Base-by-base conservation (phyloP, 805 yeast genomes). In the Teunomyces cretensis region DNA sequence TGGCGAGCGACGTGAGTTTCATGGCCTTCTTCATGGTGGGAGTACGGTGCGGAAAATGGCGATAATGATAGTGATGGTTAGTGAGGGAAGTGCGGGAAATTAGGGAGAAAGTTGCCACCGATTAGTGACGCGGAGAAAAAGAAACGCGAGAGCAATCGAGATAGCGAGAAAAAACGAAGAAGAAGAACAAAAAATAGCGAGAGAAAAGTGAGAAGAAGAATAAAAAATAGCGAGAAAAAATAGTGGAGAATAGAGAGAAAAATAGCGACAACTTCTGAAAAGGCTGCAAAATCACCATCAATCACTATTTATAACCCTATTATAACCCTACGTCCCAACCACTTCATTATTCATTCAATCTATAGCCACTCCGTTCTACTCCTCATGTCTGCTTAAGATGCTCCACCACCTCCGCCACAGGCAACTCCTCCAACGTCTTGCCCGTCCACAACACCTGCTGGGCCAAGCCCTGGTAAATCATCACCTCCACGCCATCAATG, bases 381-480 rank as follows among this genome's bases (percentile, higher is more conserved):
- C 27, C 15, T 35, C 3, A 19, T 35, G 14, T n/a, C 22, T 19
- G 6, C 22, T 19, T 19, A 8, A 35, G 27, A 26, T 48, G 50
- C 12, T 47, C 49, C 9, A 49, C 57, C 6, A 54, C 64, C 19
- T 58, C 57, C 19, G 52, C 41, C 2, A 55, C 52, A 1, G 65
- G 67, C 51, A 64, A 47, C 31, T 63, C 60, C 6, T 51, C 52
- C 15, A 62, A 40, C 2, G 39, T 15, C 41, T 53, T 57, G 6
- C 68, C 68, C 2, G 66, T 60, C 68, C 70, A 65, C 37, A 65
- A 51, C 17, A 49, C 50, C 44, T 61, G 61, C 17, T 35, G 38
- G 38, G 38, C 38, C 19, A 35, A 35, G 26, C 38, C 38, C 28
- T 35, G 38, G 38, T 35, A 35, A n/a, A 63, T 57, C 65, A 63